Percentiles rank a stretch among this genome's conserved stretches.
Conservation (phyloP, 2,329 filamentous ascomycete genomes). For the Chaetoscypha palmicola region DNA sequence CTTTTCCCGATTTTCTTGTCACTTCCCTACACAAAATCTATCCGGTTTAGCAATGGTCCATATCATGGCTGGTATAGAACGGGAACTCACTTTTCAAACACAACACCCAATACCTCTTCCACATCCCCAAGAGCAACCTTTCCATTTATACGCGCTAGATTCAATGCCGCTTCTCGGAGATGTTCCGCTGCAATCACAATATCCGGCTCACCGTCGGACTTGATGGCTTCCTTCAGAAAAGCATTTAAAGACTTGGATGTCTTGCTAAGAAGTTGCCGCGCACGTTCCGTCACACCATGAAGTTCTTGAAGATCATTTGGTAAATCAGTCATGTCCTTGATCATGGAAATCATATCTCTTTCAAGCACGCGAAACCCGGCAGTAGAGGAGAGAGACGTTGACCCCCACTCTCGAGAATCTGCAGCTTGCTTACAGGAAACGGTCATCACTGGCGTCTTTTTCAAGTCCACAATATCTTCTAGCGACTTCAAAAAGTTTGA, state of each 20-base stretch:
- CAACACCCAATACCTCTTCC: constrained; percentile 90
- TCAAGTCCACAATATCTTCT: constrained; percentile 23
- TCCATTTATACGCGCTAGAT: constrained; percentile 81
- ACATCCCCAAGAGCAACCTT: constrained; percentile 80
- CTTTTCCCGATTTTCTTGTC: too few relatives aligned
- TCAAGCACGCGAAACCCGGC: too few relatives aligned
- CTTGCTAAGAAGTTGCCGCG: constrained; percentile 69
- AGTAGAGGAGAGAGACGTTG: neutral
- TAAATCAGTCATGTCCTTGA: constrained; percentile 68
- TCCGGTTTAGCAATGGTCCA: too few relatives aligned
- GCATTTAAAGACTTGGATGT: constrained; percentile 66
- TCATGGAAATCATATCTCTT: constrained; percentile 58
- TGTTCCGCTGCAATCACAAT: constrained; percentile 88
- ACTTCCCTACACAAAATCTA: constrained; percentile 30
- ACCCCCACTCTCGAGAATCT: too few relatives aligned
- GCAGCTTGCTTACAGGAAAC: constrained; percentile 67
- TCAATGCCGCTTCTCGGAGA: constrained; percentile 71
- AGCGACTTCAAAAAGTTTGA: constrained; percentile 35
- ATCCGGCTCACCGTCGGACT: constrained; percentile 51
- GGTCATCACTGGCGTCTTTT: constrained; percentile 41
- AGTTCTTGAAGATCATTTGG: constrained; percentile 71
- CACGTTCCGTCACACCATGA: constrained; percentile 83
- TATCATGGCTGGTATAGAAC: too few relatives aligned
- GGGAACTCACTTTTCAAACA: constrained; percentile 83
- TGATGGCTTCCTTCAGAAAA: constrained; percentile 41